Percentiles rank a stretch among this genome's conserved stretches.
Evolutionary conservation across 345 rosid genomes (phyloP).

Genomic region (Dovyalis caffra): DNA sequence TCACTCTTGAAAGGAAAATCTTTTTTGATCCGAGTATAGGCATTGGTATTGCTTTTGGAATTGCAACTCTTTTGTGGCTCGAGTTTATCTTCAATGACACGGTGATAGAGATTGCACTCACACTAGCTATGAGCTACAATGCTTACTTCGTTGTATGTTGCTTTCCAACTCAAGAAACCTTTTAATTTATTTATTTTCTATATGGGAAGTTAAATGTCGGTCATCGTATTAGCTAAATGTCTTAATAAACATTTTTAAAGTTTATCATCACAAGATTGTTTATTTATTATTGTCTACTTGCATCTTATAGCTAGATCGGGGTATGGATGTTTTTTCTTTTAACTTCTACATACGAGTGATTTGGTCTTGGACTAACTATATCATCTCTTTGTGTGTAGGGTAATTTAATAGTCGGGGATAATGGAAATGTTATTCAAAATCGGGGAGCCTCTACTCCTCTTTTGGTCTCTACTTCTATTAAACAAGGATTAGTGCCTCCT

Average conservation of each 20-base stretch:
- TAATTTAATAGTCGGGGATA: constrained; percentile 45
- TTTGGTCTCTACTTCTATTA: constrained; percentile 17
- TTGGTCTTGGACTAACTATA: constrained; percentile 4
- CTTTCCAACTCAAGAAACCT: constrained; percentile 8
- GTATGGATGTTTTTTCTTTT: background rate
- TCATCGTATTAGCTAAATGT: background rate
- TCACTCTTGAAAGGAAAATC: constrained; percentile 17
- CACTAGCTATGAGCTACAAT: constrained; percentile 88
- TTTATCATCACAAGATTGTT: background rate
- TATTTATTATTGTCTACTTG: background rate
- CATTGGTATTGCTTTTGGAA: constrained; percentile 85
- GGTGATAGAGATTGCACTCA: constrained; percentile 81
- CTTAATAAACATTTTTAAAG: background rate
- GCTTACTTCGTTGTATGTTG: constrained; percentile 77
- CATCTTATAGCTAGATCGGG: background rate
- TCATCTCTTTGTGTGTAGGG: constrained; percentile 44
- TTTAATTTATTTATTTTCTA: background rate
- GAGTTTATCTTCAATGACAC: constrained; percentile 89
- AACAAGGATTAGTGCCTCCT: constrained; percentile 34
- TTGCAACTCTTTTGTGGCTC: constrained; percentile 88
- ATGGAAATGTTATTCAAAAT: constrained; percentile 34
- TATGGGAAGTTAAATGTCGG: background rate
- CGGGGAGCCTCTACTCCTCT: constrained; percentile 25
- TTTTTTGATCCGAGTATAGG: constrained; percentile 63
- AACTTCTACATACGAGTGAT: background rate